Base-by-base conservation (phyloP, 768 basidiomycete genomes). In the Kwoniella botswanensis region DNA sequence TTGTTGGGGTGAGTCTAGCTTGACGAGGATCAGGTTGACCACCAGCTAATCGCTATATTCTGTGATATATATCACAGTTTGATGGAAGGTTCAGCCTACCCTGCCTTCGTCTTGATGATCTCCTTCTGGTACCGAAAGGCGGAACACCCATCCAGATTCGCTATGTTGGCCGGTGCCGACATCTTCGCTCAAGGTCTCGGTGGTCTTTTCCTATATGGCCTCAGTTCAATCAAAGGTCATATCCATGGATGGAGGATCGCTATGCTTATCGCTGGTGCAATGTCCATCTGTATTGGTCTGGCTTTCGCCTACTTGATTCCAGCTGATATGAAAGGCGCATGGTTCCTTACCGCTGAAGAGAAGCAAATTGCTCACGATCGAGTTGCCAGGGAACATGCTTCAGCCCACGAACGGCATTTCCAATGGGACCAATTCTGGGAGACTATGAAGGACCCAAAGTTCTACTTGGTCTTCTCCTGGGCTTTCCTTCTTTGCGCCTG, bases 101-200 rank as follows among this genome's bases (percentile, higher is more conserved):
- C 67, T 18, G 67, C 67, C 10, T 68, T 68, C 35, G 67, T 68
- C 50, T 46, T 68, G 22, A 41, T 68, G 29, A 68, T 62, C 21
- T 68, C 67, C 7, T 68, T 68, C 43, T 78, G 62, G 57, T 78
- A 69, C 50, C 58, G 74, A 43, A 78, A 78, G 65, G 46, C 46
- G 4, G 77, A 78, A 54, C 77, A 78, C 50, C 74, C 77, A 1
- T 57, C 71, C 43, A 68, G 77, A 29, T 65, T 78, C 35, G 77
- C 77, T 50, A 55, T 65, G 41, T 71, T 75, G 6, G 67, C 71
- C n/a, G 68, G 66, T 1, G 65, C 68, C 41, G 71, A 77, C 42
- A 69, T 71, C 1, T 54, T 75, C 29, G 76, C 76, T 2, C 76
- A 78, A 26, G 63, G 67, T 15, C 52, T 74, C 41, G 77, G 77